Percentiles rank a stretch among this genome's conserved stretches.
These are phyloP conservation scores for Dalbergia cultrata DNA, from an alignment of 306 rosid genomes.

Conservation along the genomic window DNA sequence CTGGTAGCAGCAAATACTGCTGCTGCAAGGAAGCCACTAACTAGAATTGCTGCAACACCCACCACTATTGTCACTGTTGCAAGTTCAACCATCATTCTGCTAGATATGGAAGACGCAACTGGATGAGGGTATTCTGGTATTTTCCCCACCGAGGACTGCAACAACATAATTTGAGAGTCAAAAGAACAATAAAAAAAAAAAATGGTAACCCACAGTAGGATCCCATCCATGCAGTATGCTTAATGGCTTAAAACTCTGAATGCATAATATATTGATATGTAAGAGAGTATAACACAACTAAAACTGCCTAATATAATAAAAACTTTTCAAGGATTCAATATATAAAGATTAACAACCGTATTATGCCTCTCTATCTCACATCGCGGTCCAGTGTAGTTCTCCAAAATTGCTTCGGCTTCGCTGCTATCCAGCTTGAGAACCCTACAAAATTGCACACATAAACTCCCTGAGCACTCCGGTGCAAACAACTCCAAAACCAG, in stretches of 20 bases:
- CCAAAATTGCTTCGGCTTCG: conserved; percentile 71
- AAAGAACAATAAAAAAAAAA: conserved; percentile 35
- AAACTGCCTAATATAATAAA: conserved; percentile 19
- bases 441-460: conserved; percentile 59
- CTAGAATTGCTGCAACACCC: conserved; percentile 73
- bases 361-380: conserved; percentile 79
- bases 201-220: conserved; percentile 36
- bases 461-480: conserved; percentile 28
- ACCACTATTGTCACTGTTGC: conserved; percentile 66
- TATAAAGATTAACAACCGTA: conserved; percentile 65
- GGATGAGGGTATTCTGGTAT: conserved; percentile 87
- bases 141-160: conserved; percentile 88
- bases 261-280: background rate
- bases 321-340: conserved; percentile 27
- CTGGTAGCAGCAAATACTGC: conserved; percentile 86
- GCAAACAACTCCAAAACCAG: conserved; percentile 33
- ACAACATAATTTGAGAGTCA: conserved; percentile 37
- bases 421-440: conserved; percentile 62
- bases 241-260: conserved; percentile 35
- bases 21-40: conserved; percentile 88
- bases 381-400: conserved; percentile 78
- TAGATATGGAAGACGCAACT: conserved; percentile 85
- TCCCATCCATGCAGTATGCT: conserved; percentile 31
- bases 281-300: conserved; percentile 7
- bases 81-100: conserved; percentile 94